Percentiles rank a stretch among this genome's conserved stretches.
Evolutionary conservation across 345 rosid species (phyloP).

Genomic region (Fremontodendron californicum): DNA sequence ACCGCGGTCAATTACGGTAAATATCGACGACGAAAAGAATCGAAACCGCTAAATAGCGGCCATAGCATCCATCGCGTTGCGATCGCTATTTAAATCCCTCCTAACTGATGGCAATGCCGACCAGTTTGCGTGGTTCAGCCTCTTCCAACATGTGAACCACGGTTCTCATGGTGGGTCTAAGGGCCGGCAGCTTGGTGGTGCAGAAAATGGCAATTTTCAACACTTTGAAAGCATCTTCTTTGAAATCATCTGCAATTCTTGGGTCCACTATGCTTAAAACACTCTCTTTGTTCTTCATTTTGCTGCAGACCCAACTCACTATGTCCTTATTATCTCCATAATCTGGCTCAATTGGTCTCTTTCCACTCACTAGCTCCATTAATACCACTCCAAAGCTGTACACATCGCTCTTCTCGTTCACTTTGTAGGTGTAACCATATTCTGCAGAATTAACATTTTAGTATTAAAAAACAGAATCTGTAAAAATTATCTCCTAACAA

Average conservation of each 20-base stretch:
- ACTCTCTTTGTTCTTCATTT: conserved; percentile 51
- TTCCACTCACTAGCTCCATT: conserved; percentile 87
- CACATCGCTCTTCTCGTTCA: conserved; percentile 86
- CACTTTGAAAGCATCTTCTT: conserved; percentile 63
- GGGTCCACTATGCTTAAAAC: conserved; percentile 59
- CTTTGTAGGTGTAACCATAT: conserved; percentile 78
- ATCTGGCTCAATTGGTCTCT: conserved; percentile 69
- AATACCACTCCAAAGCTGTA: conserved; percentile 93
- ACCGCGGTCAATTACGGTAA: no score
- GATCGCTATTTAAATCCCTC: no score
- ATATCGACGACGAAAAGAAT: no score
- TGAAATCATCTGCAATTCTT: conserved; percentile 45
- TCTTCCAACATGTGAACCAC: conserved; percentile 87
- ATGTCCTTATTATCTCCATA: conserved; percentile 79
- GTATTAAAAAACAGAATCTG: not conserved
- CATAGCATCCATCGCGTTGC: no score
- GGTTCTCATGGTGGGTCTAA: conserved; percentile 80
- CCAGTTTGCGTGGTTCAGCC: conserved; percentile 60
- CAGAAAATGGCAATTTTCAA: conserved; percentile 67
- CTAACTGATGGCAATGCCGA: conserved; percentile 43
- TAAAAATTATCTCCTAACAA: not conserved
- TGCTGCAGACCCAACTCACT: conserved; percentile 67
- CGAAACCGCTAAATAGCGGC: no score
- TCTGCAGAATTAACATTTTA: conserved; percentile 37
- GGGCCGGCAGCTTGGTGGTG: conserved; percentile 49